phyloP scores from a whole-genome alignment of 495 filamentous ascomycete genomes.

The Thermothielavioides terrestris region DNA sequence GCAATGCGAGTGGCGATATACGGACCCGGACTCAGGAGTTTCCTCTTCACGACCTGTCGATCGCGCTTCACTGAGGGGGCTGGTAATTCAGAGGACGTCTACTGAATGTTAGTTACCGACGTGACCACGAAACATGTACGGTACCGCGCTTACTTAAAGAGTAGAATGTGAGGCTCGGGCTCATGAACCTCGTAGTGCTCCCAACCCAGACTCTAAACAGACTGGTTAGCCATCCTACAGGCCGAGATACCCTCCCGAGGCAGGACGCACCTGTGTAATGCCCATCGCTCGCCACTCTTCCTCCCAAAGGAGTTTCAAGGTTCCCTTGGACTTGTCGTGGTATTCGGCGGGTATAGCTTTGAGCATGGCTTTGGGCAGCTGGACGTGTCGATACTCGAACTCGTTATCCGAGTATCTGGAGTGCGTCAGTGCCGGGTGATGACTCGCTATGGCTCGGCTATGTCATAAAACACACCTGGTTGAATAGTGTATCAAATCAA shows the following conservation, averaged over 20 bases:
- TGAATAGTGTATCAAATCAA: constrained; percentile 91
- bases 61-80: constrained; percentile 46
- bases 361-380: constrained; percentile 94
- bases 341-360: constrained; percentile 95
- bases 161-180: constrained; percentile 92
- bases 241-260: background rate
- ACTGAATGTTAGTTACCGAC: background rate
- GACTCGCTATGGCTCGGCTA: background rate
- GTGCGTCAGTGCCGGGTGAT: constrained; percentile 5
- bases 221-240: constrained; percentile 1
- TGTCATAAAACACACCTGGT: constrained; percentile 53
- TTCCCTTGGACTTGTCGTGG: constrained; percentile 82
- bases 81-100: constrained; percentile 86
- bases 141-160: constrained; percentile 75
- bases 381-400: constrained; percentile 91
- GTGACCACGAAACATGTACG: background rate
- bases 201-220: constrained; percentile 87
- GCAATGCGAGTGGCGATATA: constrained; percentile 23
- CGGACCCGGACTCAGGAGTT: constrained; percentile 7
- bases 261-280: constrained; percentile 73
- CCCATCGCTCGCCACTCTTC: constrained; percentile 96
- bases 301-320: constrained; percentile 93
- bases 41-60: background rate
- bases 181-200: constrained; percentile 99
- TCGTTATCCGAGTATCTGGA: constrained; percentile 77